Conservation (phyloP, 1,284 basidiomycete species). For the Ustilago nuda region DNA sequence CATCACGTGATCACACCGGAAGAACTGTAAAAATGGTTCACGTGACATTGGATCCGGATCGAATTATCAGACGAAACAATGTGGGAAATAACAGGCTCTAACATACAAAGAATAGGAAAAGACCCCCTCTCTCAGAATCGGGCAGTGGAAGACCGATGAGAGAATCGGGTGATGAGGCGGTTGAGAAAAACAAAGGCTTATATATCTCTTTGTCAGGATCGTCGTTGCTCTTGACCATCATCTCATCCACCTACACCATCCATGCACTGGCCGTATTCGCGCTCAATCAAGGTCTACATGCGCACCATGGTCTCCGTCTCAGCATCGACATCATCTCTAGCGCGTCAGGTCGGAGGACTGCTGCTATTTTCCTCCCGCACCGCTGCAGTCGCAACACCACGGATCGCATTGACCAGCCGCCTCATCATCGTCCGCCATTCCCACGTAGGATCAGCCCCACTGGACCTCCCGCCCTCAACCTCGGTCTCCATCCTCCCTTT, state of each 20-base stretch:
- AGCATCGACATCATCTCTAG: slow-evolving; percentile 26
- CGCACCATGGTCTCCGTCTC: slow-evolving; percentile 24
- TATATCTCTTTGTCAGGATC: too few species aligned
- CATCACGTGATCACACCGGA: neutral
- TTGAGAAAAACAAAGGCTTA: neutral
- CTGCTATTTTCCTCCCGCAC: slow-evolving; percentile 73
- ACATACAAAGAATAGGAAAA: too few species aligned
- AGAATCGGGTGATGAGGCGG: too few species aligned
- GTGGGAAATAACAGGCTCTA: too few species aligned
- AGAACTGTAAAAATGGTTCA: neutral
- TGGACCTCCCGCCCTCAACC: slow-evolving; percentile 54
- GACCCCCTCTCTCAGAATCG: too few species aligned
- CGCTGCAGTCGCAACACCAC: slow-evolving; percentile 51
- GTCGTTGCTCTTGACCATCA: slow-evolving; percentile 1
- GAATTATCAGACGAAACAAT: too few species aligned
- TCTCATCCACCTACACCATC: neutral
- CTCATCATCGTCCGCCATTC: slow-evolving; percentile 40
- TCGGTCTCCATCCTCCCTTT: slow-evolving; percentile 55
- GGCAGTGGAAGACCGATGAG: too few species aligned
- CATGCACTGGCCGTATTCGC: neutral
- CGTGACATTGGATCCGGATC: too few species aligned
- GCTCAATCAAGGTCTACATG: neutral
- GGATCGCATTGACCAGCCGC: neutral
- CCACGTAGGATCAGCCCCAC: slow-evolving; percentile 61
- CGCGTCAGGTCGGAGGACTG: slow-evolving; percentile 24